phyloP scores from a whole-genome alignment of 2,329 filamentous ascomycete genomes.

The Fusarium duplospermum region DNA sequence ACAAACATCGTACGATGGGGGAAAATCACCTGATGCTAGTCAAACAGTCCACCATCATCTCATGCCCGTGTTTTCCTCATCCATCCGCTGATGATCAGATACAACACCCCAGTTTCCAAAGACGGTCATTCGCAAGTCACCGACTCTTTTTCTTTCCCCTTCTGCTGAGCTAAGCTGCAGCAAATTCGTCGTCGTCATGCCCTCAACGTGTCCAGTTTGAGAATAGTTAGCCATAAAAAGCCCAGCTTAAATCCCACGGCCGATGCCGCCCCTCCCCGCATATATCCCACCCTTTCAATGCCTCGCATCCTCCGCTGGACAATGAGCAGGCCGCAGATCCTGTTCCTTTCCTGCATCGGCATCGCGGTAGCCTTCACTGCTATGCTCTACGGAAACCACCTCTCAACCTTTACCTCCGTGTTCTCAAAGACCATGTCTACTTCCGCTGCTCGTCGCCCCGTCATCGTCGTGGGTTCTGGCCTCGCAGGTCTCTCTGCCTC shows the following conservation, averaged over 20 bases:
- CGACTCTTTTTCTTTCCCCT: neutral
- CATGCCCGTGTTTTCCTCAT: slow-evolving; percentile 1
- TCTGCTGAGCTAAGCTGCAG: slow-evolving; percentile 12
- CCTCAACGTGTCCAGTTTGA: slow-evolving; percentile 8
- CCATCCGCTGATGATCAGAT: slow-evolving; percentile 3
- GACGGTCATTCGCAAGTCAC: neutral
- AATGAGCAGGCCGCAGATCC: slow-evolving; percentile 44
- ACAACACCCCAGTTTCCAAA: neutral
- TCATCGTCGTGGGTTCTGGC: slow-evolving; percentile 73
- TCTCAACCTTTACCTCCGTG: slow-evolving; percentile 33
- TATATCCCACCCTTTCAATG: slow-evolving; percentile 26
- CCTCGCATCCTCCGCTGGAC: slow-evolving; percentile 45
- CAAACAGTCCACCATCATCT: slow-evolving; percentile 37
- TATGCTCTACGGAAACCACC: slow-evolving; percentile 45
- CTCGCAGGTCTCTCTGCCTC: slow-evolving; percentile 72
- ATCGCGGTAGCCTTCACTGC: slow-evolving; percentile 44
- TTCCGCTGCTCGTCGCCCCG: slow-evolving; percentile 43
- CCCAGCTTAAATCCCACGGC: neutral
- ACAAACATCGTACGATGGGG: slow-evolving; percentile 30
- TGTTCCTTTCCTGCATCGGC: slow-evolving; percentile 44
- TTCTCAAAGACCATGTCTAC: slow-evolving; percentile 44
- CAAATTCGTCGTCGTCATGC: neutral
- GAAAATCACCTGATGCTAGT: slow-evolving; percentile 35
- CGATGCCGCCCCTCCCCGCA: slow-evolving; percentile 37
- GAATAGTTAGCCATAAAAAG: neutral